Base-by-base conservation (phyloP, 805 yeast genomes). In the Saturnispora besseyi region DNA sequence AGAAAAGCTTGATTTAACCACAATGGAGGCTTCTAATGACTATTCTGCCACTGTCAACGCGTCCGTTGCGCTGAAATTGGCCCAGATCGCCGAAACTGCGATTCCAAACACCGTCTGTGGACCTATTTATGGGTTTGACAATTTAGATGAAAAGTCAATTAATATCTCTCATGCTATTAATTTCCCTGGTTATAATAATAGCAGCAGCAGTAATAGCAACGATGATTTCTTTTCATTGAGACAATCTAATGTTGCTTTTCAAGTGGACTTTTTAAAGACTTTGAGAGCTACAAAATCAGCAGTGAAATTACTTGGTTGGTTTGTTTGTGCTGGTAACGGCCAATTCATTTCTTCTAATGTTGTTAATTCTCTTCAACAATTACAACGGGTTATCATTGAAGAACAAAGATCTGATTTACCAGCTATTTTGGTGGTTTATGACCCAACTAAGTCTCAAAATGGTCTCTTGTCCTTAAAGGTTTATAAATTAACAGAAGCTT, bases 281-380 rank as follows among this genome's bases (percentile, higher is more conserved):
- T 75, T 87, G 55, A 77, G 73, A 59, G 75, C 73, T 49, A 77
- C 81, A 53, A 82, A 83, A 45, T 72, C 78, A 53, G 90, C 89
- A 43, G 73, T 79, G 41, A 85, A 81, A 61, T 74, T 82, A 53
- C 77, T 82, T 55, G 96, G 96, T 32, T 87, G 90, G 88, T 87
- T 85, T 69, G 78, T 86, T 62, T 73, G 84, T 41, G 74, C 88
- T 29, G 69, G 24, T 18, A 36, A 36, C 2, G 40, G 72, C 46
- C 80, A 80, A 62, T 81, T 81, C 62, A 77, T 82, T 59, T 79
- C 81, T 52, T 75, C 77, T 49, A 78, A 78, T 49, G 72, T 85
- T 46, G 73, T 88, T 29, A 95, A 87, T 58, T 74, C 81, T 37
- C 73, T 87, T 69, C 77, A 81, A 43, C 77, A 77, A 52, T 78